Evolutionary conservation across 2,329 filamentous ascomycete species (phyloP).

Genomic region (Chaetomiaceae sp.): DNA sequence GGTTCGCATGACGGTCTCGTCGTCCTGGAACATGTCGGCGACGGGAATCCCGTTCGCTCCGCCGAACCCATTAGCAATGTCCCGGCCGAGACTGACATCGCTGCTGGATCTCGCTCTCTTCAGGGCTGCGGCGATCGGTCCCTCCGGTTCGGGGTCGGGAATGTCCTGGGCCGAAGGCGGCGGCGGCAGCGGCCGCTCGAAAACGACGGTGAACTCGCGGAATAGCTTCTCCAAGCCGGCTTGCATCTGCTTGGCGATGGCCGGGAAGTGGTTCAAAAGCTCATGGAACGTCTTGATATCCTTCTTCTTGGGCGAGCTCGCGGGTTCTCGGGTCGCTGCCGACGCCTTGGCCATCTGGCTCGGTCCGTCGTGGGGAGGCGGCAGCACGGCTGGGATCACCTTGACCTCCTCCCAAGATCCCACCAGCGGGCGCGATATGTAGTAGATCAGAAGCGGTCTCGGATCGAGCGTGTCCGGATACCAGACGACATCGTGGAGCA

Average conservation of each 20-base stretch:
- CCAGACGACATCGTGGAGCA: conserved; percentile 78
- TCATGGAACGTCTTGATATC: conserved; percentile 88
- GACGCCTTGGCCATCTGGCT: conserved; percentile 15
- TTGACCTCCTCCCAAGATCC: conserved; percentile 74
- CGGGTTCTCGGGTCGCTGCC: conserved; percentile 36
- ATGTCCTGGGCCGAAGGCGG: conserved; percentile 58
- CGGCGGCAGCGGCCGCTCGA: conserved; percentile 77
- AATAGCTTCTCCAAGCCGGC: conserved; percentile 83
- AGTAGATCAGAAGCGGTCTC: conserved; percentile 94
- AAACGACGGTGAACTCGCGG: conserved; percentile 77
- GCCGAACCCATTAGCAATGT: conserved; percentile 24
- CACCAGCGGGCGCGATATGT: conserved; percentile 82
- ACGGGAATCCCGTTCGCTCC: conserved; percentile 30
- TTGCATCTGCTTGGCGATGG: conserved; percentile 96
- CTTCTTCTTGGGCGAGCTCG: conserved; percentile 64
- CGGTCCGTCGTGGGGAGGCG: conserved; percentile 32
- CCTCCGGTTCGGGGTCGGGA: conserved; percentile 52
- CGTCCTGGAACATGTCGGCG: conserved; percentile 65
- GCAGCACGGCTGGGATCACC: conserved; percentile 60
- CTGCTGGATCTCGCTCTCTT: conserved; percentile 51
- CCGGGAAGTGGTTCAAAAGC: conserved; percentile 82
- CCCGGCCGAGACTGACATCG: conserved; percentile 26
- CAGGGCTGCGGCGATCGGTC: conserved; percentile 49
- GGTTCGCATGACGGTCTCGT: conserved; percentile 83
- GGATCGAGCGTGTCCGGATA: conserved; percentile 85